Percentiles rank a stretch among this genome's conserved stretches.
phyloP scores from a whole-genome alignment of 148 eudicot species.

The Vaccinium corymbosum region DNA sequence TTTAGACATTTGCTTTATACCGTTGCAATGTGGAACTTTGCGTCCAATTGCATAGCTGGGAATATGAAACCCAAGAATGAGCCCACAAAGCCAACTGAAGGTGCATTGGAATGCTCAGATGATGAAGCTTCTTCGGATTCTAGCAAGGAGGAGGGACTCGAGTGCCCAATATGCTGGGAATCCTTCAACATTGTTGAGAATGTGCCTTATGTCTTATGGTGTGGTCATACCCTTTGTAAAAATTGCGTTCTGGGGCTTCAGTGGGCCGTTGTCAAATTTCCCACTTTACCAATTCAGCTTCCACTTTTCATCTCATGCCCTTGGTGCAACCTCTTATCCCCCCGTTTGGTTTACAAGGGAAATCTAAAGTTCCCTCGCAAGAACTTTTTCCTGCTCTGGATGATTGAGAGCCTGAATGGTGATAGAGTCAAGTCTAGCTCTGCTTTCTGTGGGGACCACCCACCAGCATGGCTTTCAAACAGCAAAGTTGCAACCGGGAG shows the following conservation, averaged over 20 bases:
- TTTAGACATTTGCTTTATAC: neutral
- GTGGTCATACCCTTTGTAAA: slow-evolving; percentile 52
- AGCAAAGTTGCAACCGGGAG: slow-evolving; percentile 5
- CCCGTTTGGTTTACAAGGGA: slow-evolving; percentile 36
- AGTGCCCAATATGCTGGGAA: slow-evolving; percentile 59
- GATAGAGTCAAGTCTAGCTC: slow-evolving; percentile 33
- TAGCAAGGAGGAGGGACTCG: slow-evolving; percentile 45
- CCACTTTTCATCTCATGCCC: slow-evolving; percentile 51
- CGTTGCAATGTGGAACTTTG: slow-evolving; percentile 40
- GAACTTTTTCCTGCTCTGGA: slow-evolving; percentile 54
- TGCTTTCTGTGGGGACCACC: slow-evolving; percentile 24
- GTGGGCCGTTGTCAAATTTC: slow-evolving; percentile 46
- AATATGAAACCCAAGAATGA: slow-evolving; percentile 26
- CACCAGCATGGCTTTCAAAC: slow-evolving; percentile 22
- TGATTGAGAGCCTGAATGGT: slow-evolving; percentile 52
- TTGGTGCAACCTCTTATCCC: slow-evolving; percentile 49
- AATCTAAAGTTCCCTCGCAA: slow-evolving; percentile 44
- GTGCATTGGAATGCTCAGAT: slow-evolving; percentile 30
- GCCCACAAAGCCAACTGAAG: slow-evolving; percentile 20
- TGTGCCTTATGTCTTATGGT: slow-evolving; percentile 53
- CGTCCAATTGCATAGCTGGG: slow-evolving; percentile 38
- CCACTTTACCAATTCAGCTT: slow-evolving; percentile 38
- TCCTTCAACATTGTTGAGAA: slow-evolving; percentile 56
- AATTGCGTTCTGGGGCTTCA: slow-evolving; percentile 45
- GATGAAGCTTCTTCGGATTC: slow-evolving; percentile 35